Evolutionary conservation across 306 rosid species (phyloP).

Genomic region (Malus sylvestris): DNA sequence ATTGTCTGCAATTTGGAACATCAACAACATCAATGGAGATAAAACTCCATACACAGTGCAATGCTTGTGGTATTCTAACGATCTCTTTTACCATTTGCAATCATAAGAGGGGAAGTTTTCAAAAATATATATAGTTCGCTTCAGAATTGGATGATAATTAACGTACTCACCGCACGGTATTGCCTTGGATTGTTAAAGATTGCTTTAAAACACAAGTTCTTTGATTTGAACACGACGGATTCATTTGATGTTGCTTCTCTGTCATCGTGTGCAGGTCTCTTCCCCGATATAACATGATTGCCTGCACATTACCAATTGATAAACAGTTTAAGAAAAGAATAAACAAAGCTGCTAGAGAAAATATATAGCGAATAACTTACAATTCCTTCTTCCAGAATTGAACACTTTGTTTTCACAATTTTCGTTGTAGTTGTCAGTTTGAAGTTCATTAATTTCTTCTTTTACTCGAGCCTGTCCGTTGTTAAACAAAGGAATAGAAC

Average conservation of each 20-base stretch:
- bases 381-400: not conserved
- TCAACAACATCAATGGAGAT: not conserved
- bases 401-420: not conserved
- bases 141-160: not conserved
- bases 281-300: not conserved
- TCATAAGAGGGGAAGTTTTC: not conserved
- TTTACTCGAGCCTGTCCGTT: not conserved
- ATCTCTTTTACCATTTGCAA: not conserved
- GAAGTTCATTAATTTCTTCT: not conserved
- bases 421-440: not conserved
- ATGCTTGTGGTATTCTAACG: not conserved
- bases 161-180: not conserved
- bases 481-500: too few species aligned
- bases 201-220: not conserved
- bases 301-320: not conserved
- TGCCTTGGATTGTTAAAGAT: too few species aligned
- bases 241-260: not conserved
- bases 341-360: not conserved
- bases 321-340: not conserved
- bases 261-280: not conserved
- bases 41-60: not conserved
- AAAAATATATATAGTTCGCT: too few species aligned
- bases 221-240: not conserved
- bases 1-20: not conserved
- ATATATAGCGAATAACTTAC: not conserved